phyloP scores from a whole-genome alignment of 2,329 filamentous ascomycete genomes.

The Calonectria hawksworthii region DNA sequence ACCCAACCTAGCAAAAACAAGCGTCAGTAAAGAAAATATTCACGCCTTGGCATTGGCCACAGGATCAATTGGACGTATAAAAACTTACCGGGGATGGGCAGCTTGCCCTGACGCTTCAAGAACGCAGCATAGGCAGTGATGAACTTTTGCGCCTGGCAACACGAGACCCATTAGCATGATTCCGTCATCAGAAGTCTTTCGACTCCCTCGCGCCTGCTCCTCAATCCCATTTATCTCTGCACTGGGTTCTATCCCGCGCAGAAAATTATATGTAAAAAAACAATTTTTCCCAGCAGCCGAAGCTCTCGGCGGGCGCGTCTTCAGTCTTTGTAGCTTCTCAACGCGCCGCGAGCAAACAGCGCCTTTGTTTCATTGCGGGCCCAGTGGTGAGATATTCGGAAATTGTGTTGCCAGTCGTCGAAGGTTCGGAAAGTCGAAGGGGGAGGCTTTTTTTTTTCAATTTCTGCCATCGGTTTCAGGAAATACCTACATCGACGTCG shows the following conservation, averaged over 20 bases:
- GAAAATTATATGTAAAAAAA: neutral
- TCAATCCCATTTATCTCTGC: slow-evolving; percentile 50
- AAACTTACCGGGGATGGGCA: slow-evolving; percentile 83
- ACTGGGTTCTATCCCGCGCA: slow-evolving; percentile 22
- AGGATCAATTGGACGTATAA: neutral
- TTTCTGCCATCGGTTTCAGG: slow-evolving; percentile 44
- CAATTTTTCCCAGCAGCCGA: slow-evolving; percentile 29
- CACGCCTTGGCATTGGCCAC: neutral
- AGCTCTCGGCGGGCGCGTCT: slow-evolving; percentile 33
- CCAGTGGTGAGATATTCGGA: slow-evolving; percentile 39
- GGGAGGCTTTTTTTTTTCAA: slow-evolving; percentile 19
- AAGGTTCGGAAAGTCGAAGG: slow-evolving; percentile 29
- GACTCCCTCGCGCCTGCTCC: slow-evolving; percentile 81
- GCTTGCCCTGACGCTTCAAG: slow-evolving; percentile 95
- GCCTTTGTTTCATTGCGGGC: slow-evolving; percentile 31
- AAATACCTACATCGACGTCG: slow-evolving; percentile 83
- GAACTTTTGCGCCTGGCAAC: slow-evolving; percentile 85
- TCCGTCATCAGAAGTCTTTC: slow-evolving; percentile 82
- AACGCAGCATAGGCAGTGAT: slow-evolving; percentile 88
- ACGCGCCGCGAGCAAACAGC: slow-evolving; percentile 36
- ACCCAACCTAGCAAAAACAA: slow-evolving; percentile 81
- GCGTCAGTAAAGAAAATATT: slow-evolving; percentile 23
- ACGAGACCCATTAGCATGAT: slow-evolving; percentile 75
- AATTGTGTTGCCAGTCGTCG: slow-evolving; percentile 48
- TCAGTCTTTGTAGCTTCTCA: slow-evolving; percentile 14